phyloP scores from a whole-genome alignment of 2,329 filamentous ascomycete genomes.

The Nannizziopsis barbatae region DNA sequence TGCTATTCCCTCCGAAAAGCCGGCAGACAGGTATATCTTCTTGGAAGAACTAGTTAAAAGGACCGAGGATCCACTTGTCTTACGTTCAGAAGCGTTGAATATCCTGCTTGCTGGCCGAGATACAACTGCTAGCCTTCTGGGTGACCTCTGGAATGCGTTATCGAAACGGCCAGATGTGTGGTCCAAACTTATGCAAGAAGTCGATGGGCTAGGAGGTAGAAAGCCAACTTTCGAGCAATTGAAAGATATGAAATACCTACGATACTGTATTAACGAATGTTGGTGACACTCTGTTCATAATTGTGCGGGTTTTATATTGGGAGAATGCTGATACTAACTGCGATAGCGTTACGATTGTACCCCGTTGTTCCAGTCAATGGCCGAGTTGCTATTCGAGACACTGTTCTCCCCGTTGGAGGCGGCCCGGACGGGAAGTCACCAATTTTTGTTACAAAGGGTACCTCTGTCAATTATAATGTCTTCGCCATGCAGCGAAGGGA shows the following conservation, averaged over 20 bases:
- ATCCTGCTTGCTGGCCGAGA: conserved; percentile 72
- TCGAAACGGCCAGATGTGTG: conserved; percentile 58
- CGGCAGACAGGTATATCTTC: conserved; percentile 43
- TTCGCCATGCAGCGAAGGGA: conserved; percentile 43
- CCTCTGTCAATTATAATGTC: conserved; percentile 41
- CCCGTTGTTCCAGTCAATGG: conserved; percentile 70
- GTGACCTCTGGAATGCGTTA: conserved; percentile 73
- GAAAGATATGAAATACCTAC: conserved; percentile 77
- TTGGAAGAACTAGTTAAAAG: conserved; percentile 46
- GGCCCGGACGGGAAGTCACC: conserved; percentile 38
- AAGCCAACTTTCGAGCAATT: conserved; percentile 62
- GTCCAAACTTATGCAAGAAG: conserved; percentile 59
- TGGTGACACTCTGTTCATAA: neutral
- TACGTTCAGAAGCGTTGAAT: conserved; percentile 47
- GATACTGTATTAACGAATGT: conserved; percentile 59
- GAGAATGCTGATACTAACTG: neutral
- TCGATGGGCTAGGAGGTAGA: conserved; percentile 54
- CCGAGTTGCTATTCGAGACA: conserved; percentile 59
- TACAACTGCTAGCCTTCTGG: conserved; percentile 71
- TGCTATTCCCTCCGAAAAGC: conserved; percentile 16
- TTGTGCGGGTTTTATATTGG: neutral
- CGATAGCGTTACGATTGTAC: conserved; percentile 55
- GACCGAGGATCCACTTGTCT: conserved; percentile 34
- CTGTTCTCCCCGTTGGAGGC: conserved; percentile 58
- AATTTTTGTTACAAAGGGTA: conserved; percentile 39